Percentiles rank a stretch among this genome's conserved stretches.
Conservation (phyloP, 306 rosid species). For the Cicer bijugum region DNA sequence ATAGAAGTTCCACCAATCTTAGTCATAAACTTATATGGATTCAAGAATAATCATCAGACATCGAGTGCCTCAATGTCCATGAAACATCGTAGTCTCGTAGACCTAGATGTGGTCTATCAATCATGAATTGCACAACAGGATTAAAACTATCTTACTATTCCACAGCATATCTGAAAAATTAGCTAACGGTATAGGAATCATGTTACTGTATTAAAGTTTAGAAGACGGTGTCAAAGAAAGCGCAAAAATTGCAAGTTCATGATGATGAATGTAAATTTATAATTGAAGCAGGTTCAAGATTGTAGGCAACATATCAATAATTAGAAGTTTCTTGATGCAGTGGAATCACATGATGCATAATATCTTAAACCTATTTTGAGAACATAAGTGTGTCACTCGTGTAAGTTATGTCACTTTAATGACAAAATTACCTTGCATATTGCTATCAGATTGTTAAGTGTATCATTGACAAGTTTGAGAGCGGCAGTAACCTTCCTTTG, state of each 20-base stretch:
- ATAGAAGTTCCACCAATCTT: too few species aligned
- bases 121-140: constrained; percentile 11
- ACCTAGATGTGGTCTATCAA: constrained; percentile 2
- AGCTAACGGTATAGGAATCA: constrained; percentile 7
- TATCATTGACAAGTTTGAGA: constrained; percentile 80
- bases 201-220: neutral
- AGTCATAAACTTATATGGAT: too few species aligned
- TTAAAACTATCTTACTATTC: neutral
- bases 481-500: constrained; percentile 83
- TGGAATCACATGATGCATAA: constrained; percentile 25
- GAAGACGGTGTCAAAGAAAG: constrained; percentile 8
- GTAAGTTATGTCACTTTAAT: constrained; percentile 15
- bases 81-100: neutral
- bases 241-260: constrained; percentile 2
- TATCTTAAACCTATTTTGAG: constrained; percentile 24
- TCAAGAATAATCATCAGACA: too few species aligned
- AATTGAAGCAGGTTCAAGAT: constrained; percentile 1
- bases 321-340: constrained; percentile 33
- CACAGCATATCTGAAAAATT: neutral
- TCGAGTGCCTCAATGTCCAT: neutral
- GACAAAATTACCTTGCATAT: constrained; percentile 81
- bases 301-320: constrained; percentile 29
- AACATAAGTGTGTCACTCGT: constrained; percentile 8
- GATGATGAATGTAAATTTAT: neutral
- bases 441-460: constrained; percentile 77